These are phyloP conservation scores for Colletotrichum theobromicola DNA, from an alignment of 2,329 filamentous ascomycete genomes.

Conservation along the genomic window DNA sequence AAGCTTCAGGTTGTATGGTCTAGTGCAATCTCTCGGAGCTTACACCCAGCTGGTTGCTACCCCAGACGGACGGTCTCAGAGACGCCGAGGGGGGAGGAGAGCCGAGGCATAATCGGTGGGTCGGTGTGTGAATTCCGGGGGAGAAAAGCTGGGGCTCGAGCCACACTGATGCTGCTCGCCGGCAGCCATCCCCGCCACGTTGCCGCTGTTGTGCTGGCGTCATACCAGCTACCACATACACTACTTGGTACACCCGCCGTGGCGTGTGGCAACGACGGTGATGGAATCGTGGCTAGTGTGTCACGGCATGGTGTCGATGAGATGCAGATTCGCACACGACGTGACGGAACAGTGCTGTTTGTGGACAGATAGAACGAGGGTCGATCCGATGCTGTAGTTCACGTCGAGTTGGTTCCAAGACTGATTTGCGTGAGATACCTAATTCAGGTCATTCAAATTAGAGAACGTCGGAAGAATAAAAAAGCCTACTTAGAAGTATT, in stretches of 20 bases:
- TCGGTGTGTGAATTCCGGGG: constrained; percentile 16
- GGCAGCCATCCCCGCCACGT: background rate
- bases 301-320: background rate
- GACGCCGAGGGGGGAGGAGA: constrained; percentile 5
- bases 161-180: background rate
- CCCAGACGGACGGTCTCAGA: constrained; percentile 6
- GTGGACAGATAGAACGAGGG: background rate
- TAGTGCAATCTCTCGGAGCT: background rate
- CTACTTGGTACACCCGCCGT: too few relatives aligned
- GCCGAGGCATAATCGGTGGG: constrained; percentile 9
- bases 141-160: background rate
- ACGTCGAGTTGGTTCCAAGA: background rate
- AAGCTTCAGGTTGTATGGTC: background rate
- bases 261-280: background rate
- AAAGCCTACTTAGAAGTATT: background rate
- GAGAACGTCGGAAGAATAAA: background rate
- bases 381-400: background rate
- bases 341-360: background rate
- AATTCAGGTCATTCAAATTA: too few relatives aligned
- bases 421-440: background rate
- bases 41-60: constrained; percentile 5
- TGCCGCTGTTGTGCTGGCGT: background rate
- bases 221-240: background rate
- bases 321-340: background rate
- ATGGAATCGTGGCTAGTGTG: background rate